Evolutionary conservation across 345 rosid genomes (phyloP).

Genomic region (Eucalyptus urophylla): DNA sequence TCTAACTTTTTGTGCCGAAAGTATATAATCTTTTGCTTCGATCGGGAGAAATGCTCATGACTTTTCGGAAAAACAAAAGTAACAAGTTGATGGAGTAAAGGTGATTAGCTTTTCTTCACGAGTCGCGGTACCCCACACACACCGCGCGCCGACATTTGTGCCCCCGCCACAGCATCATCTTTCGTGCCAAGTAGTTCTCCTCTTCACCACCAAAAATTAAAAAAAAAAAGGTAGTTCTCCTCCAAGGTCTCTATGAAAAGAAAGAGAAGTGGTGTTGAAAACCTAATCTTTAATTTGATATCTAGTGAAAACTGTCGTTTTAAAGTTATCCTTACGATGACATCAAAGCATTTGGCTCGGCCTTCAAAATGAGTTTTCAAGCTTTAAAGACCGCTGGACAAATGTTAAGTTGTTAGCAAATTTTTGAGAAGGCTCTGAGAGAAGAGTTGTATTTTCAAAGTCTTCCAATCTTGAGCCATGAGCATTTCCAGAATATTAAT

Average conservation of each 20-base stretch:
- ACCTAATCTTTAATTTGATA: not conserved
- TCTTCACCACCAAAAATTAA: not conserved
- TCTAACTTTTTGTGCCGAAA: not conserved
- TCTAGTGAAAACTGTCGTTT: not conserved
- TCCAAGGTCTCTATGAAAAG: not conserved
- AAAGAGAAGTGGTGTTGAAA: not conserved
- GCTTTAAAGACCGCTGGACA: not conserved
- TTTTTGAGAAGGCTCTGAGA: not conserved
- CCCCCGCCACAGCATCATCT: no score
- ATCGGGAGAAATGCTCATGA: not conserved
- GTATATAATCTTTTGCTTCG: not conserved
- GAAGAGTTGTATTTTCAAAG: not conserved
- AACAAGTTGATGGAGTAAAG: not conserved
- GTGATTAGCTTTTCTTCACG: not conserved
- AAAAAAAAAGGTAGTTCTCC: rapidly evolving
- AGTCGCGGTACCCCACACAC: not conserved
- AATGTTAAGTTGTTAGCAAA: not conserved
- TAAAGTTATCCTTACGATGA: not conserved
- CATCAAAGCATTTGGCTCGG: not conserved
- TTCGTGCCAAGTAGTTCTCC: not conserved
- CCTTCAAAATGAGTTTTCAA: not conserved
- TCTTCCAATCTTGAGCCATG: not conserved
- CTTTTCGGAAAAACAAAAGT: not conserved
- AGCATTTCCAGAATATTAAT: not conserved
- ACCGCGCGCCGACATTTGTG: not conserved